phyloP scores from a whole-genome alignment of 768 basidiomycete genomes.

The Ramaria rubella region DNA sequence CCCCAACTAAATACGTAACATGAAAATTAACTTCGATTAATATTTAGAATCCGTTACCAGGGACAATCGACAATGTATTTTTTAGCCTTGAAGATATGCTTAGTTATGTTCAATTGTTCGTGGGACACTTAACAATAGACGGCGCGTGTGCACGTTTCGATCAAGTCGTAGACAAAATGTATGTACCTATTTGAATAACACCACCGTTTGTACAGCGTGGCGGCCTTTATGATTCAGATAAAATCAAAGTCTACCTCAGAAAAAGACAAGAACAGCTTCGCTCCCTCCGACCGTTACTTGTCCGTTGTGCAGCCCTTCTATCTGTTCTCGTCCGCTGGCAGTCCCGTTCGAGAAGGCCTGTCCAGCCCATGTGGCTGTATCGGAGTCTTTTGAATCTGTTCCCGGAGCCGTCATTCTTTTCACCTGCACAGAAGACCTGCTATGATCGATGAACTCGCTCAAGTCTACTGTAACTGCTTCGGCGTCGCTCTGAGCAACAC shows the following conservation, averaged over 20 bases:
- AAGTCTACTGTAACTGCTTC: background rate
- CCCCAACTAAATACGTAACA: too few relatives aligned
- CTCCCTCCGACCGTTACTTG: constrained; percentile 22
- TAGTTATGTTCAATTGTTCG: too few relatives aligned
- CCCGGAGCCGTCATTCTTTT: constrained; percentile 28
- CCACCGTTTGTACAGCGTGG: too few relatives aligned
- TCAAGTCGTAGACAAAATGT: too few relatives aligned
- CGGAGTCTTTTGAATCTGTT: constrained; percentile 23
- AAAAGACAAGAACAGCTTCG: constrained; percentile 22
- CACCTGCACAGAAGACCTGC: constrained; percentile 2
- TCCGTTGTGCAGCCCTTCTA: constrained; percentile 18
- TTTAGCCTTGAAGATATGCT: too few relatives aligned
- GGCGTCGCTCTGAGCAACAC: constrained; percentile 5
- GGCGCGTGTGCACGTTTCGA: too few relatives aligned
- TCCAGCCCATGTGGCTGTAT: constrained; percentile 22
- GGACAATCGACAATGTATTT: too few relatives aligned
- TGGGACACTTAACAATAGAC: too few relatives aligned
- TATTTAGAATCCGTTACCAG: too few relatives aligned
- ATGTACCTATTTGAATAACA: too few relatives aligned
- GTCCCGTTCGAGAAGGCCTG: constrained; percentile 27
- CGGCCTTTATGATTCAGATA: too few relatives aligned
- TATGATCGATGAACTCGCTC: background rate
- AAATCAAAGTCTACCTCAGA: background rate
- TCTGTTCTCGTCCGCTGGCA: constrained; percentile 19
- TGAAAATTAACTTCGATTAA: too few relatives aligned